phyloP scores from a whole-genome alignment of 2,329 filamentous ascomycete species.

The Nothophaeocryptopus gaeumannii region DNA sequence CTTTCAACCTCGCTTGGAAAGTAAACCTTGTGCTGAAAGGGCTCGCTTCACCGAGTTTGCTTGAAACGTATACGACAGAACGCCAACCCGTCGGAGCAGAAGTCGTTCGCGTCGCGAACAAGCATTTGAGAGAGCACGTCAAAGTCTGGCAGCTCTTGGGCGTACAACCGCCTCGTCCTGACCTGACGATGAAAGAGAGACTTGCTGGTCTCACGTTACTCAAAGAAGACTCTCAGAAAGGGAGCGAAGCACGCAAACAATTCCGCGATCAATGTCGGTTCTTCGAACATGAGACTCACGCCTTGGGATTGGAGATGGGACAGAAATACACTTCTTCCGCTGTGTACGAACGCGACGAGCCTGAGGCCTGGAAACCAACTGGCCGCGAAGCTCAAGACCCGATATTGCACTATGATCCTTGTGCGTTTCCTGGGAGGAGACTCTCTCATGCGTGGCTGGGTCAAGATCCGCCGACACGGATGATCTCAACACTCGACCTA shows the following conservation, averaged over 20 bases:
- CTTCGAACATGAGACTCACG: conserved; percentile 42
- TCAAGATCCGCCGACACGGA: conserved; percentile 42
- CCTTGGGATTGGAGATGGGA: conserved; percentile 56
- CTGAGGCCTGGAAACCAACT: conserved; percentile 10
- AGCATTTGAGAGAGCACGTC: conserved; percentile 51
- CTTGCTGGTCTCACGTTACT: conserved; percentile 33
- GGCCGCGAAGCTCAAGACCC: conserved; percentile 32
- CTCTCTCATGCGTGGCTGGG: conserved; percentile 63
- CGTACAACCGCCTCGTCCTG: too few relatives aligned
- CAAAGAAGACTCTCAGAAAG: not conserved
- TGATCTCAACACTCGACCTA: conserved; percentile 57
- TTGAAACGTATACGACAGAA: conserved; percentile 32
- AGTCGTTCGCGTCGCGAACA: conserved; percentile 55
- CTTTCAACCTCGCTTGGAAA: conserved; percentile 40
- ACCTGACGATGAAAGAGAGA: conserved; percentile 23
- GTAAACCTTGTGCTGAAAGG: conserved; percentile 30
- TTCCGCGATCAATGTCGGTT: conserved; percentile 11
- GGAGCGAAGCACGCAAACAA: conserved; percentile 34
- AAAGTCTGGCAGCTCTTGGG: conserved; percentile 10
- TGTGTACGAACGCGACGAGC: conserved; percentile 47
- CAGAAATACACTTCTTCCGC: conserved; percentile 49
- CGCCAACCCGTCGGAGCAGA: conserved; percentile 44
- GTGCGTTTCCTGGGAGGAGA: conserved; percentile 56
- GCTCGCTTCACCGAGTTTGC: conserved; percentile 22
- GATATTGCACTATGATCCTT: conserved; percentile 33